Percentiles rank a stretch among this genome's conserved stretches.
Conservation (phyloP, 169 alveolate species). For the Toxoplasma gondii region DNA sequence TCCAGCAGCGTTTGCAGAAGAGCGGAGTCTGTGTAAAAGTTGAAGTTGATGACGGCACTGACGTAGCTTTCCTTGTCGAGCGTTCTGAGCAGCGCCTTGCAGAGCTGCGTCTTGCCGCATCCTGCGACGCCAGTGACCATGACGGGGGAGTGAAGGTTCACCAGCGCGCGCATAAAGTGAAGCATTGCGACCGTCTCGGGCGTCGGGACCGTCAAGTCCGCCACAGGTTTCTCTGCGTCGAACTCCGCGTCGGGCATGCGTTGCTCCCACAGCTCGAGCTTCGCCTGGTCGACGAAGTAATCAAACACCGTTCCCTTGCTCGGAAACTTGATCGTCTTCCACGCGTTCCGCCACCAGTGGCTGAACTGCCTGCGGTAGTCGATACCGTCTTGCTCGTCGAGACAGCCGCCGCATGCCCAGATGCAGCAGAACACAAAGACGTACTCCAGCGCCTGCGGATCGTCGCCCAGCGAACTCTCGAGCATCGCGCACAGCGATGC, state of each 20-base stretch:
- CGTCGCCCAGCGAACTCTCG: slow-evolving; percentile 80
- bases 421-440: slow-evolving; percentile 92
- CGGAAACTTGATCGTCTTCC: slow-evolving; percentile 95
- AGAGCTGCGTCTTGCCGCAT: slow-evolving; percentile 94
- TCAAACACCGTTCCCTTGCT: slow-evolving; percentile 96
- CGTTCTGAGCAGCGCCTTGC: slow-evolving; percentile 85
- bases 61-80: slow-evolving; percentile 83
- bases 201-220: slow-evolving; percentile 89
- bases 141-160: slow-evolving; percentile 86
- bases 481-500: slow-evolving; percentile 85
- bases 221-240: slow-evolving; percentile 74
- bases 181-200: slow-evolving; percentile 91
- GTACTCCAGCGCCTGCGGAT: slow-evolving; percentile 86
- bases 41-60: slow-evolving; percentile 87
- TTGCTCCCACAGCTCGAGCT: slow-evolving; percentile 86
- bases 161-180: slow-evolving; percentile 86
- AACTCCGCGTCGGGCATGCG: slow-evolving; percentile 67
- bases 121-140: slow-evolving; percentile 94
- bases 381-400: slow-evolving; percentile 94
- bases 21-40: slow-evolving; percentile 93
- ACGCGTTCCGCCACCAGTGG: slow-evolving; percentile 94
- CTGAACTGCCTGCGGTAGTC: slow-evolving; percentile 92
- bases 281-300: slow-evolving; percentile 88
- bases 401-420: slow-evolving; percentile 95
- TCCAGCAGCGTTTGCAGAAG: slow-evolving; percentile 87